Base-by-base conservation (phyloP, 352 stramenopile species). In the Phytophthora idaei region DNA sequence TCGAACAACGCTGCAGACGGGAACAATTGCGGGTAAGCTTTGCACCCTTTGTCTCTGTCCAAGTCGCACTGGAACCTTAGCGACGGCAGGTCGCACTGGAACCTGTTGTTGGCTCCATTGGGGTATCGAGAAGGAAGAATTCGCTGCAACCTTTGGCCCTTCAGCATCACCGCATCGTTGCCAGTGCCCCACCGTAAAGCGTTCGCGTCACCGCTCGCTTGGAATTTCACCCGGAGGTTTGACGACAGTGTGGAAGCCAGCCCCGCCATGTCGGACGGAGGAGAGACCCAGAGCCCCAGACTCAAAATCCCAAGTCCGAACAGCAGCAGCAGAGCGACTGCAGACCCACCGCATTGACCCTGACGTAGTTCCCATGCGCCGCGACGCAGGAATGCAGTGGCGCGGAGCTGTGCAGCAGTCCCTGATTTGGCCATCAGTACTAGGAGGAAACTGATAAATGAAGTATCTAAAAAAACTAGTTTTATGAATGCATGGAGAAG, bases 21-120 rank as follows among this genome's bases (percentile, higher is more conserved):
- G 65, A 89, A 92, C 37, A 87, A 67, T 48, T 90, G 81, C 21
- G 86, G 85, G 51, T 95, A 95, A 41, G 74, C 73, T 27, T 61
- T 65, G 49, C 82, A 90, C 8, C 80, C 82, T 15, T 56, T 21
- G 3, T 56, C 58, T 8, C 34, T 31, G 47, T 82, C 69, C 67
- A 87, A 6, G 29, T 87, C 77, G 44, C 82, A 90, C 50, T 84
- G 71, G 61, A 77, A 89, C n/a, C 82, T 71, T 34, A 90, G 70
- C 39, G 74, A 62, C 57, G 80, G 78, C 44, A 90, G 65, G 56
- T 90, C 82, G 45, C 82, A 90, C 5, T 67, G 45, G 64, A 86
- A 87, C 14, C 67, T 71, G 56, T 77, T 85, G 0, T 9, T 9
- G 10, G 64, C 73, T 10, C 77, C 80, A 57, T 89, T 85, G 3